phyloP scores from a whole-genome alignment of 495 filamentous ascomycete species.

The Hyaloscypha variabilis region DNA sequence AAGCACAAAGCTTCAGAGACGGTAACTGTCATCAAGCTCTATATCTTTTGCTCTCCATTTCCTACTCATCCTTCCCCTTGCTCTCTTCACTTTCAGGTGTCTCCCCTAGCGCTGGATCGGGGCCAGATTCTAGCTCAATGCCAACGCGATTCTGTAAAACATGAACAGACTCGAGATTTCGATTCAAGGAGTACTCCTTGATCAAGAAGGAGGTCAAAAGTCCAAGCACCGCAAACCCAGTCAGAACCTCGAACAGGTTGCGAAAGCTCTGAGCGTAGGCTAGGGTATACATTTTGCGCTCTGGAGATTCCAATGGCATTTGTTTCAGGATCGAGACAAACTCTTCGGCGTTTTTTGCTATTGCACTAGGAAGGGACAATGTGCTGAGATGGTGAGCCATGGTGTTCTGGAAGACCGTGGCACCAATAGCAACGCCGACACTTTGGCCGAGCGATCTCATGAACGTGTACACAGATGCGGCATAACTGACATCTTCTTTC shows the following conservation, averaged over 20 bases:
- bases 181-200: neutral
- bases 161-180: constrained; percentile 6
- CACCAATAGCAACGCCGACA: constrained; percentile 50
- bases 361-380: constrained; percentile 44
- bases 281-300: constrained; percentile 43
- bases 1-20: too few species aligned
- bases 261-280: constrained; percentile 58
- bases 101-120: too few species aligned
- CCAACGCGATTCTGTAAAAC: neutral
- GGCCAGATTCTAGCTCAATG: too few species aligned
- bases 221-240: constrained; percentile 8
- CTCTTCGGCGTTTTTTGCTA: constrained; percentile 56
- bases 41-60: neutral
- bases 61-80: neutral
- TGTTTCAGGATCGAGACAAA: constrained; percentile 58
- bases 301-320: constrained; percentile 43
- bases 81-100: too few species aligned
- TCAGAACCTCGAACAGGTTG: constrained; percentile 55
- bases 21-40: too few species aligned
- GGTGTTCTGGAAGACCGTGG: constrained; percentile 58
- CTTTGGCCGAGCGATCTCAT: constrained; percentile 55
- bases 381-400: constrained; percentile 40
- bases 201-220: neutral
- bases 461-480: constrained; percentile 58
- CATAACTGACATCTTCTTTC: constrained; percentile 52